phyloP scores from a whole-genome alignment of 768 basidiomycete genomes.

The Leccinum uliginosum region DNA sequence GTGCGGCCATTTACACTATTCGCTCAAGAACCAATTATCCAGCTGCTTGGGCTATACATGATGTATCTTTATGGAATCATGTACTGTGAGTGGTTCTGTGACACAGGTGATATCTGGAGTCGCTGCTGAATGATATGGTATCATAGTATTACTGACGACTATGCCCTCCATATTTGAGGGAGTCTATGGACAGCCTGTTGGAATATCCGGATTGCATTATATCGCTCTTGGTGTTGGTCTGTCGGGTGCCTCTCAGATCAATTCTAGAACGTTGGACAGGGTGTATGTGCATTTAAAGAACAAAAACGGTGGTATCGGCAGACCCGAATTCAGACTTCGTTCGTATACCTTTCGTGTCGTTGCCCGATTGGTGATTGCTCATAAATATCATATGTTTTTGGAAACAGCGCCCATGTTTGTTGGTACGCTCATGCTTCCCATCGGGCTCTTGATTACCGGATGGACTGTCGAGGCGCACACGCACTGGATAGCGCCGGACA shows the following conservation, averaged over 20 bases:
- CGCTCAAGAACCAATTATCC: constrained; percentile 57
- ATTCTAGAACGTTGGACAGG: constrained; percentile 53
- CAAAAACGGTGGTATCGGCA: constrained; percentile 51
- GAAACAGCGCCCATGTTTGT: constrained; percentile 52
- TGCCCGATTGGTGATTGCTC: not conserved
- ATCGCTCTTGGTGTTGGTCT: constrained; percentile 68
- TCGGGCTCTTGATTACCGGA: constrained; percentile 65
- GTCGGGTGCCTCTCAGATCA: constrained; percentile 45
- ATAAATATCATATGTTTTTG: not conserved
- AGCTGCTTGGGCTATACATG: constrained; percentile 64
- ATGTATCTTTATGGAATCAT: constrained; percentile 63
- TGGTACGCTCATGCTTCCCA: constrained; percentile 55
- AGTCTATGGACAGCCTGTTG: constrained; percentile 49
- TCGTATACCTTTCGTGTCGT: constrained; percentile 9
- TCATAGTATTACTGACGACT: constrained; percentile 62
- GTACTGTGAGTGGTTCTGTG: constrained; percentile 42
- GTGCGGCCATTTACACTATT: constrained; percentile 69
- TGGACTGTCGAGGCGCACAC: constrained; percentile 55
- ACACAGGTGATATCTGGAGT: too few relatives aligned
- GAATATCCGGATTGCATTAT: constrained; percentile 67
- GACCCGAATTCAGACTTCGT: constrained; percentile 53
- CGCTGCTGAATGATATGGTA: not conserved
- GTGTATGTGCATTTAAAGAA: constrained; percentile 44
- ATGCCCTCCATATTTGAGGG: constrained; percentile 55
- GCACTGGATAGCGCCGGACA: constrained; percentile 69